phyloP scores from a whole-genome alignment of 495 filamentous ascomycete species.

The Tuber melanosporum region DNA sequence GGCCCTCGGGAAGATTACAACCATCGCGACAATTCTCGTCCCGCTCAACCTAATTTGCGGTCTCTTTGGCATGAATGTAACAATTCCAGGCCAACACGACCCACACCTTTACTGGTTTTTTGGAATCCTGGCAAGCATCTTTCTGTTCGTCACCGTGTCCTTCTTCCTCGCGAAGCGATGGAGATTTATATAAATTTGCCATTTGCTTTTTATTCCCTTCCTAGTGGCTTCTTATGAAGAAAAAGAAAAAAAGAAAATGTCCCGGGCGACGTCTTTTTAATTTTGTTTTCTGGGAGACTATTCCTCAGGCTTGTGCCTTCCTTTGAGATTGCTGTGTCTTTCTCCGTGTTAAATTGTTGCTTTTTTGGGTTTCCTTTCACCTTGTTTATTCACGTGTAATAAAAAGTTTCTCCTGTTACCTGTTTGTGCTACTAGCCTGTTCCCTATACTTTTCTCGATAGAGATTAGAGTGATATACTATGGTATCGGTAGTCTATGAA shows the following conservation, averaged over 20 bases:
- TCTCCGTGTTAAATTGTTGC: not conserved
- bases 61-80: conserved; percentile 98
- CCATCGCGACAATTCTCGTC: conserved; percentile 90
- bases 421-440: not conserved
- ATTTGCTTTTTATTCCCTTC: not conserved
- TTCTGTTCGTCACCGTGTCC: conserved; percentile 70
- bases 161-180: conserved; percentile 74
- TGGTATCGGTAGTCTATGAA: not conserved
- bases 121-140: conserved; percentile 64
- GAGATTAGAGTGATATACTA: not conserved
- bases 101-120: conserved; percentile 54
- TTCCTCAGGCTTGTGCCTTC: not conserved
- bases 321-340: not conserved
- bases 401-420: not conserved
- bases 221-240: not conserved
- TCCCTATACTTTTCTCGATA: not conserved
- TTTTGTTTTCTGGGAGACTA: not conserved
- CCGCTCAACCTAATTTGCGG: conserved; percentile 98
- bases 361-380: not conserved
- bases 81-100: conserved; percentile 72
- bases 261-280: not conserved
- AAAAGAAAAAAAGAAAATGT: not conserved
- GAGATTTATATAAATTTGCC: conserved; percentile 32
- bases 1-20: conserved; percentile 89
- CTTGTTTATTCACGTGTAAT: not conserved